Conservation (phyloP, 1,139 yeast genomes). For the Kluyveromyces sp. region DNA sequence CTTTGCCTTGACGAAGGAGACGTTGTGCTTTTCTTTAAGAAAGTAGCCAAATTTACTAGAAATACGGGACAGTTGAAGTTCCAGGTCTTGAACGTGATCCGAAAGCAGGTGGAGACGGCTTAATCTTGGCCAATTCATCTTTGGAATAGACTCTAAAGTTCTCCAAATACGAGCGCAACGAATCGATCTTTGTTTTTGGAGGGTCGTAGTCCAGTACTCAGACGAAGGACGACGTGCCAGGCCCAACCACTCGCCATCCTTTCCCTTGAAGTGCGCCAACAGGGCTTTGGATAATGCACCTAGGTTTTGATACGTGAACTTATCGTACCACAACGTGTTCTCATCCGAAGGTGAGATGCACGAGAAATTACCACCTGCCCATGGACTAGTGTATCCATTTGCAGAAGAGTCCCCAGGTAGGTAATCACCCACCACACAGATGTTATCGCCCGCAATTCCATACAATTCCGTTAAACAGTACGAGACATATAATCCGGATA, state of each 20-base stretch:
- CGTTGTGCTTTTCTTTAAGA: conserved; percentile 40
- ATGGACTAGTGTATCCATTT: conserved; percentile 62
- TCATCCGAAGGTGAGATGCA: conserved; percentile 55
- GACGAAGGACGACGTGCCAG: conserved; percentile 44
- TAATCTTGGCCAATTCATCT: conserved; percentile 23
- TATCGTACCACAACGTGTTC: conserved; percentile 45
- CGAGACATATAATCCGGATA: conserved; percentile 61
- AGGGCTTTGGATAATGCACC: conserved; percentile 33
- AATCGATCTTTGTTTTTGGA: conserved; percentile 36
- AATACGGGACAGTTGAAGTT: conserved; percentile 62
- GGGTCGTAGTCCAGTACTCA: conserved; percentile 48
- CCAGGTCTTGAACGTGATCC: conserved; percentile 51
- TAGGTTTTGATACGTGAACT: conserved; percentile 46
- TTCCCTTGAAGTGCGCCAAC: conserved; percentile 7
- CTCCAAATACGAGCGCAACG: conserved; percentile 40
- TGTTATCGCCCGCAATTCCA: conserved; percentile 39
- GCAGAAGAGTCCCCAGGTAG: conserved; percentile 70
- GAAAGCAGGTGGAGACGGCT: conserved; percentile 41
- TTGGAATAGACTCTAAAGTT: conserved; percentile 34
- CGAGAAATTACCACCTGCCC: conserved; percentile 66
- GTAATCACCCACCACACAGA: conserved; percentile 53
- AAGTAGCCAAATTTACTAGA: conserved; percentile 38
- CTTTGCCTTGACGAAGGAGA: conserved; percentile 38
- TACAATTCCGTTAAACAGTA: conserved; percentile 40
- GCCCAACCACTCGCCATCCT: conserved; percentile 36